phyloP scores from a whole-genome alignment of 2,329 filamentous ascomycete species.

The Mycosphaerella arachidis region DNA sequence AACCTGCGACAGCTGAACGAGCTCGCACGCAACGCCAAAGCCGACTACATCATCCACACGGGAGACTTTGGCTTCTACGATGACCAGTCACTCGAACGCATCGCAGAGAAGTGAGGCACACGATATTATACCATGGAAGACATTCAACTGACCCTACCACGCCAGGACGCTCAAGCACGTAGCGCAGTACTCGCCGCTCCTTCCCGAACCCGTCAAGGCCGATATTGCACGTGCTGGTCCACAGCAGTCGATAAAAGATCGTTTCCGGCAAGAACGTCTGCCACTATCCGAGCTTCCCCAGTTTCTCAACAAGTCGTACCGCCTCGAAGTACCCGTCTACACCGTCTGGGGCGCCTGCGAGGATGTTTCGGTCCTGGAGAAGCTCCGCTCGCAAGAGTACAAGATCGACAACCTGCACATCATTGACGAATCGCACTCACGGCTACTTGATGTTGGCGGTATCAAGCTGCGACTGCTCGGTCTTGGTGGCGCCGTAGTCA shows the following conservation, averaged over 20 bases:
- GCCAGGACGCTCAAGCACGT: conserved; percentile 92
- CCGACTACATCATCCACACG: conserved; percentile 96
- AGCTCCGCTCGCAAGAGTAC: conserved; percentile 95
- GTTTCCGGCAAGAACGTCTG: conserved; percentile 74
- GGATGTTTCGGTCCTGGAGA: conserved; percentile 94
- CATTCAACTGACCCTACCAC: conserved; percentile 11
- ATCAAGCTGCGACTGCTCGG: conserved; percentile 93
- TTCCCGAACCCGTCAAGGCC: conserved; percentile 69
- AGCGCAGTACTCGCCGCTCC: conserved; percentile 93
- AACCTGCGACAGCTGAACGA: conserved; percentile 95
- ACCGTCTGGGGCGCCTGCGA: conserved; percentile 99
- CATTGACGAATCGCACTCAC: conserved; percentile 95
- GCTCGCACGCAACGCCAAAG: conserved; percentile 86
- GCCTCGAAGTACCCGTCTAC: conserved; percentile 93
- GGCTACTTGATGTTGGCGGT: conserved; percentile 88
- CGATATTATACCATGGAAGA: background rate
- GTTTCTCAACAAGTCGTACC: conserved; percentile 82
- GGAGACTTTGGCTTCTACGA: conserved; percentile 99
- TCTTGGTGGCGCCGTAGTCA: conserved; percentile 91
- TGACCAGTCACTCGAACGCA: conserved; percentile 88
- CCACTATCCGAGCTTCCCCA: conserved; percentile 88
- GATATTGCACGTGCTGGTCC: conserved; percentile 65
- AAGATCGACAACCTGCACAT: conserved; percentile 97
- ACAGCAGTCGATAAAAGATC: conserved; percentile 68
- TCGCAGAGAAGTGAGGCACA: conserved; percentile 84